phyloP scores from a whole-genome alignment of 75 land plant species.

The Adiantum capillusveneris region DNA sequence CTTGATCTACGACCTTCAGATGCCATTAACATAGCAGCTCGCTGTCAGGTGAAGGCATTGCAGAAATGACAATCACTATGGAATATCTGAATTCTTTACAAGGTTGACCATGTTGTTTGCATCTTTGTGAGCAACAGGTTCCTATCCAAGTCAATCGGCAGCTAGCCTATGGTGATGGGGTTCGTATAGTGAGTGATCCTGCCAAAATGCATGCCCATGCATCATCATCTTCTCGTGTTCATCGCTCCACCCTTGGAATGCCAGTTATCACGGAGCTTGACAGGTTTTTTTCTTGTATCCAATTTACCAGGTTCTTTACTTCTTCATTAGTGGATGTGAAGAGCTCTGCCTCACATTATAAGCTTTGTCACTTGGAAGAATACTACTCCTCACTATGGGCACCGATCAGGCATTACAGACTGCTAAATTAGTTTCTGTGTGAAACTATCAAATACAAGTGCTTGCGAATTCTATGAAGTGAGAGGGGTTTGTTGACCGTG shows the following conservation, averaged over 20 bases:
- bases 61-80: no score
- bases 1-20: slow-evolving; percentile 90
- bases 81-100: no score
- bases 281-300: slow-evolving; percentile 23
- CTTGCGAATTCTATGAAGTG: no score
- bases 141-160: slow-evolving; percentile 82
- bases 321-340: no score
- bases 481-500: no score
- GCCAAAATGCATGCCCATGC: slow-evolving; percentile 20
- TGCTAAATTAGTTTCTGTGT: no score
- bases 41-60: slow-evolving; percentile 58
- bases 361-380: no score
- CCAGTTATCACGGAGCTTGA: slow-evolving; percentile 48
- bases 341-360: no score
- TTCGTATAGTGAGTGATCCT: slow-evolving; percentile 60
- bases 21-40: slow-evolving; percentile 90
- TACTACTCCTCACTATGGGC: no score
- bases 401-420: no score
- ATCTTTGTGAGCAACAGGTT: slow-evolving; percentile 29
- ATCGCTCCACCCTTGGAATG: slow-evolving; percentile 29
- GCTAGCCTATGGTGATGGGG: slow-evolving; percentile 73
- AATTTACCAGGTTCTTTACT: no score
- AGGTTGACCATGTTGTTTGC: slow-evolving; percentile 6
- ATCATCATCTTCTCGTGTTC: slow-evolving; percentile 10
- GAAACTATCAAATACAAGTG: no score